These are phyloP conservation scores for Tagetes erecta DNA, from an alignment of 129 eudicot genomes.

Conservation along the genomic window DNA sequence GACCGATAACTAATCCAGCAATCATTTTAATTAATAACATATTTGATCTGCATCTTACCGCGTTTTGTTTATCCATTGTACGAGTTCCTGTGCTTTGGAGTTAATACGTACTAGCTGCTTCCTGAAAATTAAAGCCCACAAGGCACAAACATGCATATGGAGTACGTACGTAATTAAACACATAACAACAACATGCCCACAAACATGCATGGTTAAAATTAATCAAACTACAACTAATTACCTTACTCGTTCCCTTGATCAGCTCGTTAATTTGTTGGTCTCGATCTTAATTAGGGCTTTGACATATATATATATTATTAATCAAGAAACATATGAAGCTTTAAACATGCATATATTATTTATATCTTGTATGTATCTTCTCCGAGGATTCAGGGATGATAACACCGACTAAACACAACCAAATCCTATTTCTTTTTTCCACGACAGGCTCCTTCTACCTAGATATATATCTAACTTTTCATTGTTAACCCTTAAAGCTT, in stretches of 20 bases:
- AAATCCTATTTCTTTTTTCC: not conserved
- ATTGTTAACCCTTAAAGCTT: not conserved
- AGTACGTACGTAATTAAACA: not conserved
- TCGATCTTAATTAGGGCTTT: not conserved
- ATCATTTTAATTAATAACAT: not conserved
- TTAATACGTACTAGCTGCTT: not conserved
- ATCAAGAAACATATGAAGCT: not conserved
- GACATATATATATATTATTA: not conserved
- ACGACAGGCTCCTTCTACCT: not conserved
- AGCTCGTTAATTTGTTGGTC: not conserved
- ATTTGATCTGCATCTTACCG: slow-evolving; percentile 35
- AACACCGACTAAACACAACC: not conserved
- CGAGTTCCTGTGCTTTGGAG: not conserved
- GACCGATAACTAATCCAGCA: not conserved
- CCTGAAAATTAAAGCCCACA: slow-evolving; percentile 32
- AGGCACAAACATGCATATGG: not conserved
- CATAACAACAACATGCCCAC: not conserved
- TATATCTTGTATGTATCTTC: not conserved
- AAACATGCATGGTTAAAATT: not conserved
- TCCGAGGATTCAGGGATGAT: not conserved
- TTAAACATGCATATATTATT: not conserved
- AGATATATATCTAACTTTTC: not conserved
- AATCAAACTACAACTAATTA: not conserved
- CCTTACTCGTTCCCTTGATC: no score
- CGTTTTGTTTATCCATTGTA: slow-evolving; percentile 37